Conservation (phyloP, 768 basidiomycete species). For the Leucogyrophana mollusca region DNA sequence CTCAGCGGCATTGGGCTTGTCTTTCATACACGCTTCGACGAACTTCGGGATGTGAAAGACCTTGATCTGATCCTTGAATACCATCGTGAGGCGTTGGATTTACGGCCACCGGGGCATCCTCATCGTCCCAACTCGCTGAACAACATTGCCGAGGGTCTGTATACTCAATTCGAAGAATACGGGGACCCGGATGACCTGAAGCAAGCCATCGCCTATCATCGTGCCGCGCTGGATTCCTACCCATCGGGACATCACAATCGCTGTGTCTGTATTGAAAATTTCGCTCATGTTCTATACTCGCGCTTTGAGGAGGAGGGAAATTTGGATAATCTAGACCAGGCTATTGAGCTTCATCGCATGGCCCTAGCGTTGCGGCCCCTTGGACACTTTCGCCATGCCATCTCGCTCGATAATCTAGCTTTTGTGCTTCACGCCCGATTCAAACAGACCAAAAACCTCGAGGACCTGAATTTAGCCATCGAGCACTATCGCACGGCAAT, state of each 20-base stretch:
- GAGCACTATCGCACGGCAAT: slow-evolving; percentile 25
- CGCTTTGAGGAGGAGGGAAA: not conserved
- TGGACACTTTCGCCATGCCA: not conserved
- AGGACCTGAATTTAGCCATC: slow-evolving; percentile 25
- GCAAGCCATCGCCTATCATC: not conserved
- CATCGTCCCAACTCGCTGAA: not conserved
- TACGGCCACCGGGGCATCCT: not conserved
- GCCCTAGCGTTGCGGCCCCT: not conserved
- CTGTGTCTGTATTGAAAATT: not conserved
- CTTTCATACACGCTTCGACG: not conserved
- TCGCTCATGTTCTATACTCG: not conserved
- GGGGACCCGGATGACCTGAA: slow-evolving; percentile 11
- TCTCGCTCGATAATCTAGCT: not conserved
- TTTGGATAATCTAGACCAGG: not conserved
- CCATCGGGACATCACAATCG: not conserved
- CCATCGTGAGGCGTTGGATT: not conserved
- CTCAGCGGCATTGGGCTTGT: slow-evolving; percentile 7
- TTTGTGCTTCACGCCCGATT: not conserved
- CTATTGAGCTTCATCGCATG: not conserved
- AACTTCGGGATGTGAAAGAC: not conserved
- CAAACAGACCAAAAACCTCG: not conserved
- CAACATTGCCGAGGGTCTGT: slow-evolving; percentile 14
- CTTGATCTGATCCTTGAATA: not conserved
- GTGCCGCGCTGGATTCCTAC: not conserved
- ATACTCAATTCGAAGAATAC: slow-evolving; percentile 14